Percentiles rank a stretch among this genome's conserved stretches.
phyloP scores from a whole-genome alignment of 2,329 filamentous ascomycete species.

The Fusarium siculi region DNA sequence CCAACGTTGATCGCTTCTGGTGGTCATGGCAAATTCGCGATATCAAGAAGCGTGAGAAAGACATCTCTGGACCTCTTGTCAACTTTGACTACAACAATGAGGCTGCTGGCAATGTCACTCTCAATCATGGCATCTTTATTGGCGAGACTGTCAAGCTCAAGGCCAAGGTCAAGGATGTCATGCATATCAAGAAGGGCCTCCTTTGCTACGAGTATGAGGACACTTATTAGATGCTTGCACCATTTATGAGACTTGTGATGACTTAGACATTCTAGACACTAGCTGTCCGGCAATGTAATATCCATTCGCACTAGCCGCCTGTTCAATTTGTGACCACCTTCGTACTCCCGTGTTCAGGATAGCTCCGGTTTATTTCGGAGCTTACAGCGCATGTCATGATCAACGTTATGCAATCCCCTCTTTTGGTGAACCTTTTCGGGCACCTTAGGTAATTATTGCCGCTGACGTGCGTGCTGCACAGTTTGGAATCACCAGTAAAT shows the following conservation, averaged over 20 bases:
- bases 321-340: background rate
- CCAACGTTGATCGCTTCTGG: constrained; percentile 45
- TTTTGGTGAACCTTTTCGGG: background rate
- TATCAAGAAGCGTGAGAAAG: constrained; percentile 13
- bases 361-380: background rate
- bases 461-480: background rate
- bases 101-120: constrained; percentile 7
- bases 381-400: background rate
- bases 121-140: background rate
- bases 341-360: background rate
- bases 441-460: background rate
- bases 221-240: background rate
- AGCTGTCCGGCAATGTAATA: background rate
- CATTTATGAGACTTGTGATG: background rate
- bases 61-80: constrained; percentile 24
- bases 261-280: background rate
- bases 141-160: constrained; percentile 13
- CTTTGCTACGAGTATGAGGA: constrained; percentile 25
- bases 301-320: background rate
- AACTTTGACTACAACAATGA: constrained; percentile 28
- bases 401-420: background rate
- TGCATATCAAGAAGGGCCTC: constrained; percentile 18
- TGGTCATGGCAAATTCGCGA: constrained; percentile 32
- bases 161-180: constrained; percentile 17
- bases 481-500: background rate